Conservation (phyloP, 2,329 filamentous ascomycete species). For the Aureobasidium melanogenum region DNA sequence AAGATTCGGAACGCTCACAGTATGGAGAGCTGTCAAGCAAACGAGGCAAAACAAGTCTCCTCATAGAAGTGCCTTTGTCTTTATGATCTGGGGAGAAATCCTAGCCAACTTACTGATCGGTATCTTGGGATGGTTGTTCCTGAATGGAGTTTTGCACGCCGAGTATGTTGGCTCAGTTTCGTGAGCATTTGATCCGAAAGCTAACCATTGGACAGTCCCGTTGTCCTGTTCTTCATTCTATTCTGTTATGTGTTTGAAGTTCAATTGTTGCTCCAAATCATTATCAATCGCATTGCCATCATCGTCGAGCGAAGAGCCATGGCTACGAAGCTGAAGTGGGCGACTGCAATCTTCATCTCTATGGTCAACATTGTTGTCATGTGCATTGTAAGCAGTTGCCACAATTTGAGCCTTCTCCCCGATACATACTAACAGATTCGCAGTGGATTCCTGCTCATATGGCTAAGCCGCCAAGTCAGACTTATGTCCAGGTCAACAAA, state of each 20-base stretch:
- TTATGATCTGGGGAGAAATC: conserved; percentile 43
- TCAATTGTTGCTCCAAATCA: conserved; percentile 26
- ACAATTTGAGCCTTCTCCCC: not conserved
- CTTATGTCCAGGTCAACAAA: conserved; percentile 28
- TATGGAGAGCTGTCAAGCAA: conserved; percentile 32
- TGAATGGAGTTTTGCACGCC: conserved; percentile 1
- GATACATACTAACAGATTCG: not conserved
- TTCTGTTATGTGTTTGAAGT: conserved; percentile 14
- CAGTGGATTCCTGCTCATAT: conserved; percentile 32
- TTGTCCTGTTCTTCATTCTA: conserved; percentile 21
- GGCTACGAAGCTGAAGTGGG: conserved; percentile 28
- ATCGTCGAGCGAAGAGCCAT: conserved; percentile 14
- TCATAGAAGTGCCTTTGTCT: conserved; percentile 20
- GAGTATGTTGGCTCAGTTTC: not conserved
- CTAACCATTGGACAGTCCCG: not conserved
- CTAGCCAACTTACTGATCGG: conserved; percentile 35
- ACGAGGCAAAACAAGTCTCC: conserved; percentile 16
- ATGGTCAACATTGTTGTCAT: conserved; percentile 22
- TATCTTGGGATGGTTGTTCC: conserved; percentile 28
- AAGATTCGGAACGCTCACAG: conserved; percentile 31
- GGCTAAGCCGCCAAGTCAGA: conserved; percentile 19
- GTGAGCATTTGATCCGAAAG: not conserved
- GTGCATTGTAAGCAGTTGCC: conserved; percentile 17
- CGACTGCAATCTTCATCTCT: conserved; percentile 29
- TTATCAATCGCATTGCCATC: conserved; percentile 29